These are phyloP conservation scores for Globisporangium heterothallicum DNA, from an alignment of 352 stramenopile genomes.

Conservation along the genomic window DNA sequence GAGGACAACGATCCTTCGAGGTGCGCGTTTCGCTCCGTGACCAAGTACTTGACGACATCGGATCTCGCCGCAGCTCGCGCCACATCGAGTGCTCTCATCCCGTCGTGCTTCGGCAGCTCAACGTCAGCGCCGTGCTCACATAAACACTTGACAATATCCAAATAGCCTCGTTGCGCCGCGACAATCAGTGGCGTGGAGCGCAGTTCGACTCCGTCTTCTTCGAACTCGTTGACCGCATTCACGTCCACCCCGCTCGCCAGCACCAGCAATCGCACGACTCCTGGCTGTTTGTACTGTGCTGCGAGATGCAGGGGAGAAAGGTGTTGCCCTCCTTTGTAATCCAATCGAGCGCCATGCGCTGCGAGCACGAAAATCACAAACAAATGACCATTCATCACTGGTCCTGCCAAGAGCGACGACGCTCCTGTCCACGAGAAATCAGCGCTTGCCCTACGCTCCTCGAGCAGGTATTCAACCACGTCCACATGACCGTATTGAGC, in stretches of 20 bases:
- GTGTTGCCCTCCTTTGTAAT: background rate
- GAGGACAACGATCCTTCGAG: background rate
- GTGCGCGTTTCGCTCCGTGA: background rate
- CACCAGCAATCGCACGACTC: constrained; percentile 1
- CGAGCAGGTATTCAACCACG: constrained; percentile 6
- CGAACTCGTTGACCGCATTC: constrained; percentile 1
- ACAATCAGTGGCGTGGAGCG: constrained; percentile 7
- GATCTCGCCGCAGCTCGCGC: background rate
- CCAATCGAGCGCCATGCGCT: background rate
- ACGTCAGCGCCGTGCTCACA: constrained; percentile 2
- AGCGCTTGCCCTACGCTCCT: background rate
- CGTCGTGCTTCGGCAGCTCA: background rate
- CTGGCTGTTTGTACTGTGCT: constrained; percentile 5
- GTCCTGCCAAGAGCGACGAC: background rate
- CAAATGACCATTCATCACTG: background rate
- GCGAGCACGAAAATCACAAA: background rate
- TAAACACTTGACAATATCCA: background rate
- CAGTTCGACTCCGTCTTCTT: constrained; percentile 4
- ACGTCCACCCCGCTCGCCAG: constrained; percentile 4
- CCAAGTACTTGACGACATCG: constrained; percentile 1
- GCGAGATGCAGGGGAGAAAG: constrained; percentile 3
- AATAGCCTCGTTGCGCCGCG: constrained; percentile 1
- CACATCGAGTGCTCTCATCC: constrained; percentile 1
- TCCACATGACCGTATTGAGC: background rate
- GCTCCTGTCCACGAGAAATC: background rate